These are phyloP conservation scores for Penicillium salamii DNA, from an alignment of 495 filamentous ascomycete genomes.

Conservation along the genomic window DNA sequence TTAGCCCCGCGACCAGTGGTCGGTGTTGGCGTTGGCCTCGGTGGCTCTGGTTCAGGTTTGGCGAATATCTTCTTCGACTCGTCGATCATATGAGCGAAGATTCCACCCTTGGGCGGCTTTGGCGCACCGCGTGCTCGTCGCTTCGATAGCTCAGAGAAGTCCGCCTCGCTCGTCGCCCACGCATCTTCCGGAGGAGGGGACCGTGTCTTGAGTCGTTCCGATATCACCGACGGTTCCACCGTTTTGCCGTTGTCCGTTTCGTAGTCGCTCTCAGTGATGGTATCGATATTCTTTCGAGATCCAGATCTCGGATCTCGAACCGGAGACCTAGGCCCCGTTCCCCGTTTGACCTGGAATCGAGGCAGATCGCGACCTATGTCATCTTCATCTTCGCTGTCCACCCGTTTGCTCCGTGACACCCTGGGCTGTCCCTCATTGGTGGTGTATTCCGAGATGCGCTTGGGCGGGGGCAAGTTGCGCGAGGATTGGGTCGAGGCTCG, in stretches of 20 bases:
- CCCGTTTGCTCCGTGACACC: conserved; percentile 18
- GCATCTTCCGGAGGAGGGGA: conserved; percentile 33
- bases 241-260: conserved; percentile 17
- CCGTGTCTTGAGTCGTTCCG: conserved; percentile 23
- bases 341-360: conserved; percentile 6
- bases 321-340: conserved; percentile 2
- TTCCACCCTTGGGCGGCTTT: conserved; percentile 45
- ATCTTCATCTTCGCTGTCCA: conserved; percentile 20
- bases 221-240: conserved; percentile 21
- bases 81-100: conserved; percentile 49
- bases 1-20: conserved; percentile 40
- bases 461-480: conserved; percentile 50
- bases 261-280: conserved; percentile 22
- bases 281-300: conserved; percentile 16
- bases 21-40: conserved; percentile 41
- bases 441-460: conserved; percentile 43
- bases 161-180: conserved; percentile 43
- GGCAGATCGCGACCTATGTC: conserved; percentile 13
- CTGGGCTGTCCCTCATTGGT: conserved; percentile 31
- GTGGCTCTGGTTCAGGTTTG: conserved; percentile 49
- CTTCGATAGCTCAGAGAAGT: conserved; percentile 44
- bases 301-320: conserved; percentile 13
- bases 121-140: conserved; percentile 34
- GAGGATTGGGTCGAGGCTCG: conserved; percentile 48
- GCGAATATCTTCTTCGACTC: conserved; percentile 55